phyloP scores from a whole-genome alignment of 345 rosid species.

The Boechera retrofracta region DNA sequence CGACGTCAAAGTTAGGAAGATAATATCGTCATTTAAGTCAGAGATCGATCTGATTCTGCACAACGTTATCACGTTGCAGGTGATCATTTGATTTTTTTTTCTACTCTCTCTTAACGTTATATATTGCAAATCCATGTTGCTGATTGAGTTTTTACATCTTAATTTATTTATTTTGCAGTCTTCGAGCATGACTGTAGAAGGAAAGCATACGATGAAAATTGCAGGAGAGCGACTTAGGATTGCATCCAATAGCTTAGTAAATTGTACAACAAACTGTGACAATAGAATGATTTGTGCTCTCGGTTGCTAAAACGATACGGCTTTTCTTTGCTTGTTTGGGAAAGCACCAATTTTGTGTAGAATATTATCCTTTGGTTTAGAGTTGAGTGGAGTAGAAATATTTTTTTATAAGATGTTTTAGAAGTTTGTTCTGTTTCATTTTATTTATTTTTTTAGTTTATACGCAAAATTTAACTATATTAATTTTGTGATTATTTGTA shows the following conservation, averaged over 20 bases:
- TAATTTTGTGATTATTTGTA: too few species aligned
- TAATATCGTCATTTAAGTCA: conserved; percentile 48
- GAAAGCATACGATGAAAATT: conserved; percentile 55
- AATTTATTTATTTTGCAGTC: conserved; percentile 44
- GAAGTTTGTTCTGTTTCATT: too few species aligned
- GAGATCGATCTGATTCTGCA: conserved; percentile 56
- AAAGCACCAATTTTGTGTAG: conserved; percentile 5
- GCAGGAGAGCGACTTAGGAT: conserved; percentile 54
- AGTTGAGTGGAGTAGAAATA: not conserved
- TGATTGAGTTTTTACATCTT: too few species aligned
- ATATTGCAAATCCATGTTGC: too few species aligned
- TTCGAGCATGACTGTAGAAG: conserved; percentile 59
- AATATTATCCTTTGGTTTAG: not conserved
- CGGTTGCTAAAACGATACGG: not conserved
- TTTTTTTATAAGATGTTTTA: too few species aligned
- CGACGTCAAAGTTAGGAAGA: conserved; percentile 54
- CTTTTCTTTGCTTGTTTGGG: conserved; percentile 17
- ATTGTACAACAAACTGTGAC: not conserved
- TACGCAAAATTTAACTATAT: too few species aligned
- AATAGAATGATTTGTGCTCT: not conserved
- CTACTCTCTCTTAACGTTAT: conserved; percentile 13
- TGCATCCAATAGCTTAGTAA: conserved; percentile 37
- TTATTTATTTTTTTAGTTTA: too few species aligned
- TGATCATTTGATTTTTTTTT: conserved; percentile 32
- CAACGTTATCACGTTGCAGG: conserved; percentile 59